These are phyloP conservation scores for Verruconis gallopava DNA, from an alignment of 2,329 filamentous ascomycete species.

Conservation along the genomic window DNA sequence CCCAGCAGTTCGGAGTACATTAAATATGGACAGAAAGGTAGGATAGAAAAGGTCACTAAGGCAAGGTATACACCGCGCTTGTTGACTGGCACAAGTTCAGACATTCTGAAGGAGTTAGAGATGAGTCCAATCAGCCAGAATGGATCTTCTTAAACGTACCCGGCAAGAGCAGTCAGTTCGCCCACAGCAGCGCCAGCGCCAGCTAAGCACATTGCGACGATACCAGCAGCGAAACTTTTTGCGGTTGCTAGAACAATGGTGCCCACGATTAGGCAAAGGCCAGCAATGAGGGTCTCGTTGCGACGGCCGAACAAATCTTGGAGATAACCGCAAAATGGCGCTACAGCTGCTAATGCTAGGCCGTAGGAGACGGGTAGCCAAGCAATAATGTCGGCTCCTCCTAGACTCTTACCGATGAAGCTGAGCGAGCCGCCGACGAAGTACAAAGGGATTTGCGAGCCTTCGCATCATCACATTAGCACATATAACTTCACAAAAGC, in stretches of 20 bases:
- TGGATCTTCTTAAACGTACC: conserved; percentile 13
- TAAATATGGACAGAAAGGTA: conserved; percentile 22
- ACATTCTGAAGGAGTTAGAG: conserved; percentile 13
- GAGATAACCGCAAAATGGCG: conserved; percentile 23
- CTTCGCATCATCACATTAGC: conserved; percentile 11
- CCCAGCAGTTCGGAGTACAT: conserved; percentile 21
- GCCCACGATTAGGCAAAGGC: conserved; percentile 3
- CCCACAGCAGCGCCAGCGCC: conserved; percentile 22
- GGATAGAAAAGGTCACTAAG: conserved; percentile 20
- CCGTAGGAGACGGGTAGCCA: conserved; percentile 24
- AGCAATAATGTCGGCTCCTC: conserved; percentile 14
- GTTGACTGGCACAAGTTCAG: conserved; percentile 22
- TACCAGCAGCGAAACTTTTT: conserved; percentile 11
- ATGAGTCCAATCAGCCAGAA: not conserved
- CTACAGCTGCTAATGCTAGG: conserved; percentile 22
- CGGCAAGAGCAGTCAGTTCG: conserved; percentile 23
- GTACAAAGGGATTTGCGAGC: conserved; percentile 23
- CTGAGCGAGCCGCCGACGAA: conserved; percentile 21
- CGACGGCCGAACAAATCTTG: conserved; percentile 12
- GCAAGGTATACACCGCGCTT: conserved; percentile 23
- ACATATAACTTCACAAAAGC: not conserved
- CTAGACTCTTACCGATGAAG: conserved; percentile 20
- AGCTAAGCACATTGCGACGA: conserved; percentile 22
- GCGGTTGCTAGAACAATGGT: conserved; percentile 11
- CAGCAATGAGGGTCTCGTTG: conserved; percentile 1